Evolutionary conservation across 345 rosid species (phyloP).

Genomic region (Dipteronia dyeriana): DNA sequence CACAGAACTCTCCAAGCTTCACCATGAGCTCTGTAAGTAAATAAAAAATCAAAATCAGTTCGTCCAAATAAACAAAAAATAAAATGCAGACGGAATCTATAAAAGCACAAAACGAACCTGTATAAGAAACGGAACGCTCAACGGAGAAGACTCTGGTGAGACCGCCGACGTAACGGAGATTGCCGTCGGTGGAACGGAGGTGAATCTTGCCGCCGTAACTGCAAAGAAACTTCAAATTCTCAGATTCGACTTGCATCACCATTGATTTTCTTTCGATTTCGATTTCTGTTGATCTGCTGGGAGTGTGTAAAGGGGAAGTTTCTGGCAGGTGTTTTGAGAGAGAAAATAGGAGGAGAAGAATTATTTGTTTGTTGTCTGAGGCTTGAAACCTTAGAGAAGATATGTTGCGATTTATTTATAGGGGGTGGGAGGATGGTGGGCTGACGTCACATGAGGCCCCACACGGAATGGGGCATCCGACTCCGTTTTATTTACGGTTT

Average conservation of each 20-base stretch:
- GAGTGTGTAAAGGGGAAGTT: not conserved
- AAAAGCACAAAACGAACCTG: conserved; percentile 45
- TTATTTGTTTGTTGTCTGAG: not conserved
- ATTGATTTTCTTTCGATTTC: not conserved
- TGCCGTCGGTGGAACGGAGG: conserved; percentile 71
- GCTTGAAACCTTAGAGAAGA: conserved; percentile 5
- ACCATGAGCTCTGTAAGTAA: conserved; percentile 48
- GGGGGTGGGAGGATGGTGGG: not conserved
- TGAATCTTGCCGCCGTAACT: conserved; percentile 79
- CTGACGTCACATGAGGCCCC: not conserved
- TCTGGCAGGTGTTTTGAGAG: too few relatives aligned
- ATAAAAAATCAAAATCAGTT: not conserved
- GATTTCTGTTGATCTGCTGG: not conserved
- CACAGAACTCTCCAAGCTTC: conserved; percentile 61
- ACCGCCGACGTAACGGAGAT: conserved; percentile 87
- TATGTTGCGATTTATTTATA: not conserved
- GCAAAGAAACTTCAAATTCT: conserved; percentile 67
- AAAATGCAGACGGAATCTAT: not conserved
- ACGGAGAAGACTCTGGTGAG: conserved; percentile 79
- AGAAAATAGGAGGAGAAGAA: not conserved
- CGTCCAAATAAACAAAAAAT: not conserved
- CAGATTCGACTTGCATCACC: conserved; percentile 22
- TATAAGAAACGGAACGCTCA: conserved; percentile 54
- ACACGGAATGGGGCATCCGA: not conserved
- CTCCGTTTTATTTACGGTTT: not conserved